Base-by-base conservation (phyloP, 2,329 filamentous ascomycete genomes). In the Cytospora leucostoma region DNA sequence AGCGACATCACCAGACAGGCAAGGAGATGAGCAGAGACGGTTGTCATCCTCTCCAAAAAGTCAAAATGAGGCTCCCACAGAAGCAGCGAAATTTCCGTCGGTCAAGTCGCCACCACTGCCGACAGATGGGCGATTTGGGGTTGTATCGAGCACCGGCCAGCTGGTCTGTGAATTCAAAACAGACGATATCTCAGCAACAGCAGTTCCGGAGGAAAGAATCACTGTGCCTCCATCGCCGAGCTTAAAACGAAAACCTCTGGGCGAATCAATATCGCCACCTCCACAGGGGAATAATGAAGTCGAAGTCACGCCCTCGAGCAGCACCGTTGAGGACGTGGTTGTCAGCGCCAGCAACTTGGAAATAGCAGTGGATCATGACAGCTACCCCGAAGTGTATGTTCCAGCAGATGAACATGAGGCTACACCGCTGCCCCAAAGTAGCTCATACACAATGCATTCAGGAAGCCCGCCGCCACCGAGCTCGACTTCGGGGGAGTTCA, bases 131-230 rank as follows among this genome's bases (percentile, higher is more conserved):
- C 58, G 49, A 1, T 61, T 61, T 8, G 58, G 58, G 2, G 13
- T 61, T 12, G 38, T 61, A 32, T 55, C 58, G 7, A 61, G 32
- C 51, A 55, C 33, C 6, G 58, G 58, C 5, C 58, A 61, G 38
- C 38, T 61, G 10, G 58, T 61, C 38, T 61, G 58, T 34, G 38
- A 55, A 10, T 61, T 61, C 51, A 61, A 52, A 19, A n/a, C 40
- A 27, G 49, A 27, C 10, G 47, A 19, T 5, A 11, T 7, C 1
- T 37, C 56, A 15, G 32, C 13, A 34, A 17, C 34, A 38, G 47
- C 49, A 15, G 21, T 37, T 2, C 15, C 51, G 7, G 51, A 49
- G 38, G 32, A 44, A 3, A 32, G 19, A 2, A 12, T 55, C 32
- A 32, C 35, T 19, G 33, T 13, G 4, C 10, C 38, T 7, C 19